Conservation (phyloP, 345 rosid species). For the Linum lewisii region DNA sequence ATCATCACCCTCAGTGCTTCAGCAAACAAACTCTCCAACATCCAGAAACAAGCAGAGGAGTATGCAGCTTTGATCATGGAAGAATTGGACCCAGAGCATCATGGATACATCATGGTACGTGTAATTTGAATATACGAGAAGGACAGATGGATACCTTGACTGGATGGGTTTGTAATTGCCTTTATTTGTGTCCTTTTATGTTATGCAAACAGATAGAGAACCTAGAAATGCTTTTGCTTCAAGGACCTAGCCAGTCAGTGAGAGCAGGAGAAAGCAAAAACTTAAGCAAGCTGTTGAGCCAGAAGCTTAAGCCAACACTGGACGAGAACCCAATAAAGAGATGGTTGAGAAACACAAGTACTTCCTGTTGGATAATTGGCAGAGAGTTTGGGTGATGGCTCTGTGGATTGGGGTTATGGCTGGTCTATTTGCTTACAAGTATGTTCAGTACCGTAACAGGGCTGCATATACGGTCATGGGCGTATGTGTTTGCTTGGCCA, state of each 20-base stretch:
- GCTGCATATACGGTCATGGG: slow-evolving; percentile 1
- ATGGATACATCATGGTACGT: slow-evolving; percentile 3
- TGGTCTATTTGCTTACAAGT: slow-evolving; percentile 1
- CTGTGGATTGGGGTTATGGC: slow-evolving; percentile 2
- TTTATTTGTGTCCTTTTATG: too few species aligned
- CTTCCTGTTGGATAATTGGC: slow-evolving; percentile 3
- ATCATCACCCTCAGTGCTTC: slow-evolving; percentile 6
- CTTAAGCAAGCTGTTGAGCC: slow-evolving; percentile 2
- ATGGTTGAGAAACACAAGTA: not conserved
- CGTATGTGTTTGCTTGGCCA: not conserved
- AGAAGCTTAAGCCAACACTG: not conserved
- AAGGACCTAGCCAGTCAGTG: slow-evolving; percentile 4
- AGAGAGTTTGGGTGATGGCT: slow-evolving; percentile 7
- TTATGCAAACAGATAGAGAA: slow-evolving; percentile 3
- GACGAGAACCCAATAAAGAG: not conserved
- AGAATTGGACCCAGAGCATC: slow-evolving; percentile 5
- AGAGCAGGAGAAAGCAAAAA: not conserved
- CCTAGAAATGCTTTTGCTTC: slow-evolving; percentile 1
- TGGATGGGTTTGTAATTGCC: too few species aligned
- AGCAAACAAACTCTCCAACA: slow-evolving; percentile 3
- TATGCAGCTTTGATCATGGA: slow-evolving; percentile 11
- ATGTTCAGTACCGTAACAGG: not conserved
- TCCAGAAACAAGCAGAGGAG: slow-evolving; percentile 8
- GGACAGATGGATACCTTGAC: too few species aligned
- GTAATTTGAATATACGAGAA: too few species aligned